Base-by-base conservation (phyloP, 805 yeast genomes). In the Pichia membranifaciens region DNA sequence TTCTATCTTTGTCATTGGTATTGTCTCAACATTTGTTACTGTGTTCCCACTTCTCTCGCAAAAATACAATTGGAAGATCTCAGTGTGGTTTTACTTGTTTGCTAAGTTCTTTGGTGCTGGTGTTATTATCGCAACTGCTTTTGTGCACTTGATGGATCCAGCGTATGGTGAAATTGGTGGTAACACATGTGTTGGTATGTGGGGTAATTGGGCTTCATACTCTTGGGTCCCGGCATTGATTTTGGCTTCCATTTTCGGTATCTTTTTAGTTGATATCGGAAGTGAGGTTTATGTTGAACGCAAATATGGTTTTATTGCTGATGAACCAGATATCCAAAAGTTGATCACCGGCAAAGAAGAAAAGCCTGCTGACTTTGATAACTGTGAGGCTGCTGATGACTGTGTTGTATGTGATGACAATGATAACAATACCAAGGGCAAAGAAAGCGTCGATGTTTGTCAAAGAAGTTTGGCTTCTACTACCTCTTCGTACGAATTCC, bases 61-160 rank as follows among this genome's bases (percentile, higher is more conserved):
- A 13, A 70, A 67, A 48, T 74, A 72, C 54, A 73, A 82, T 1
- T 70, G 72, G 56, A 67, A 79, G 39, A 65, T 75, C 50, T 56
- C 81, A 45, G 83, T 85, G 1, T 59, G 70, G 36, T 73, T 77
- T 74, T 81, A 81, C 64, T 75, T 81, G 57, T 63, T 79, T 45
- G 79, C 83, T 46, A 82, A 79, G 57, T 82, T 72, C 64, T 84
- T 84, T 57, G 91, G 91, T 54, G 81, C 88, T 3, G 91, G 91
- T 52, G 89, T 84, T 40, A 84, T 84, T 55, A 71, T 84, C n/a
- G 84, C 89, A 10, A 84, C 91, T 1, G 87, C 88, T 0, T 82
- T 83, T 58, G 78, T 84, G 28, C 91, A 84, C 66, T 66, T 84
- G 52, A 65, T 84, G 53, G 74, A 78, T 50, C 88, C 86, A 1